These are phyloP conservation scores for Schizopora paradoxa DNA, from an alignment of 1,284 basidiomycete species.

Conservation along the genomic window DNA sequence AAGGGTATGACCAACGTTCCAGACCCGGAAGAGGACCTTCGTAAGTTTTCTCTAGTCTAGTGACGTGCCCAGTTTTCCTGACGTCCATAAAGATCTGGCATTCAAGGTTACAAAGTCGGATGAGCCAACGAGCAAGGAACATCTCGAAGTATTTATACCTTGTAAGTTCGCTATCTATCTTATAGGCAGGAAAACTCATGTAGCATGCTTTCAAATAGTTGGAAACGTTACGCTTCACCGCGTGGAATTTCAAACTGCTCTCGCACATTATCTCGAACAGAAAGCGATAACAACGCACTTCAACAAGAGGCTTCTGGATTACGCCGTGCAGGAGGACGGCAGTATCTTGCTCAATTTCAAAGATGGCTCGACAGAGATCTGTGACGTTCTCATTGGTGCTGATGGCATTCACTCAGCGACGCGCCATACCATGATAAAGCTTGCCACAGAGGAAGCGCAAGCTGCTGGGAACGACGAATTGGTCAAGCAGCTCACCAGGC, in stretches of 20 bases:
- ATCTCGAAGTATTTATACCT: conserved; percentile 26
- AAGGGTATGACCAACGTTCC: conserved; percentile 7
- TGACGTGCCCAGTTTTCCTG: neutral
- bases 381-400: conserved; percentile 46
- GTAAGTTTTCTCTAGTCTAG: neutral
- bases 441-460: conserved; percentile 20
- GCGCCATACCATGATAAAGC: conserved; percentile 24
- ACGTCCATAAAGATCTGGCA: conserved; percentile 23
- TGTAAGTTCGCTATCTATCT: conserved; percentile 29
- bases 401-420: conserved; percentile 38
- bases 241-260: conserved; percentile 37
- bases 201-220: conserved; percentile 25
- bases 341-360: conserved; percentile 32
- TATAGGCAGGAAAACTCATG: neutral
- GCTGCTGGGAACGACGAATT: conserved; percentile 17
- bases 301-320: conserved; percentile 36
- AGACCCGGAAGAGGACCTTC: conserved; percentile 1
- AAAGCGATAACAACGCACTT: conserved; percentile 29
- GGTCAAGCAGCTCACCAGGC: too few species aligned
- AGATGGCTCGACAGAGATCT: conserved; percentile 37
- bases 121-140: conserved; percentile 27
- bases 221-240: conserved; percentile 34
- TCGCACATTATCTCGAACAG: conserved; percentile 32
- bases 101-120: conserved; percentile 33
- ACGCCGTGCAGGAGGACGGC: conserved; percentile 26